Conservation (phyloP, 176 grass and related monocot genomes). For the Carex kokanica region DNA sequence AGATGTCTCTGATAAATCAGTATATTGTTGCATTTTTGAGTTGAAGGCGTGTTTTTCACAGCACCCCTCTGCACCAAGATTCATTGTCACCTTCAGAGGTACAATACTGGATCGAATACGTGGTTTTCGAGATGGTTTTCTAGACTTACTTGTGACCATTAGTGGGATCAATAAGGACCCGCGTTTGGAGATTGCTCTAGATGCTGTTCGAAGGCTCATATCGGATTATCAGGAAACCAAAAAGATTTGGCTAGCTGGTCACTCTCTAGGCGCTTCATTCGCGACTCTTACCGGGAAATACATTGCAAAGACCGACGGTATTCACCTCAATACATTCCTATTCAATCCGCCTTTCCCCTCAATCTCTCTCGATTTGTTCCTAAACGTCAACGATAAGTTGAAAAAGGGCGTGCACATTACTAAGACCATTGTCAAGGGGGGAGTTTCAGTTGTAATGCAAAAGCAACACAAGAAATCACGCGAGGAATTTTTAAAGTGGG, state of each 20-base stretch:
- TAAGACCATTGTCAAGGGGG: background rate
- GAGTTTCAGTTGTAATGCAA: background rate
- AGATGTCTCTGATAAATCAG: background rate
- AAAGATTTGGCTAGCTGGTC: slow-evolving; percentile 10
- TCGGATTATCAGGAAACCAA: background rate
- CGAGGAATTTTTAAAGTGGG: background rate
- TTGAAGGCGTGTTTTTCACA: background rate
- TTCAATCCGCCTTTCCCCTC: slow-evolving; percentile 18
- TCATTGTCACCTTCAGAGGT: slow-evolving; percentile 13
- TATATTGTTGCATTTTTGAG: background rate
- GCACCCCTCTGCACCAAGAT: background rate
- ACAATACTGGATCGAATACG: background rate
- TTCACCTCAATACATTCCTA: background rate
- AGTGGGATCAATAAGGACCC: slow-evolving; percentile 3
- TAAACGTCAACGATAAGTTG: background rate
- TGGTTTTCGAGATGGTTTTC: slow-evolving; percentile 1
- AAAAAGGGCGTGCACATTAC: background rate
- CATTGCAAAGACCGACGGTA: background rate
- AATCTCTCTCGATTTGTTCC: slow-evolving; percentile 10
- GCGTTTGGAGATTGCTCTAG: background rate
- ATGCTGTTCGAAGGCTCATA: background rate
- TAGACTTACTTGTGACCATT: background rate
- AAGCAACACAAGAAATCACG: background rate
- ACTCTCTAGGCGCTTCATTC: slow-evolving; percentile 19
- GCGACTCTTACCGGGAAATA: background rate